Percentiles rank a stretch among this genome's conserved stretches.
Conservation (phyloP, 768 basidiomycete genomes). For the Mycena pura region DNA sequence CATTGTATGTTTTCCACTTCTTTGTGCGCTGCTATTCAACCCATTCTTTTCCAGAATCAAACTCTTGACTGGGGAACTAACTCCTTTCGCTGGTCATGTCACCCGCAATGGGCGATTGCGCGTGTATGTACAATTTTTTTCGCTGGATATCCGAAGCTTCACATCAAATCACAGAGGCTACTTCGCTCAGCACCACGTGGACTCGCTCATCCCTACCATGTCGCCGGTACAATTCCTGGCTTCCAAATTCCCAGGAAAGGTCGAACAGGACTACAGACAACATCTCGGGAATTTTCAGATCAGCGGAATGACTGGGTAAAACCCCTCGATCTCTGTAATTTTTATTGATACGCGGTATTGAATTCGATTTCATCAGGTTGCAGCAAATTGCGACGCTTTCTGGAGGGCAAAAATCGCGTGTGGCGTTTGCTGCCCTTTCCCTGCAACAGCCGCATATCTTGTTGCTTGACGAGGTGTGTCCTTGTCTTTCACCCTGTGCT, state of each 20-base stretch:
- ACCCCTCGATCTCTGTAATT: not conserved
- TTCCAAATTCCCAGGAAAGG: slow-evolving; percentile 90
- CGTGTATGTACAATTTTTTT: slow-evolving; percentile 54
- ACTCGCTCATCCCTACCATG: slow-evolving; percentile 82
- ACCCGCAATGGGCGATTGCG: slow-evolving; percentile 91
- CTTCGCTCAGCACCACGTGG: slow-evolving; percentile 96
- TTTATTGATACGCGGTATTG: not conserved
- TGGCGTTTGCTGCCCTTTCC: slow-evolving; percentile 88
- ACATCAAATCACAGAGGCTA: slow-evolving; percentile 64
- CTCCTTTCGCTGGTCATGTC: slow-evolving; percentile 77
- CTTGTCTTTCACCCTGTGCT: not conserved
- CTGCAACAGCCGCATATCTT: slow-evolving; percentile 91
- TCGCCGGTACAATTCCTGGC: slow-evolving; percentile 95
- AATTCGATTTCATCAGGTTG: slow-evolving; percentile 51
- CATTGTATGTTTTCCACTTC: slow-evolving; percentile 60
- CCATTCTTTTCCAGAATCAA: slow-evolving; percentile 71
- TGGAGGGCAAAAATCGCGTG: slow-evolving; percentile 96
- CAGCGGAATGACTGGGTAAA: slow-evolving; percentile 90
- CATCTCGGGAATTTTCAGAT: slow-evolving; percentile 98
- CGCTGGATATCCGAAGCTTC: not conserved
- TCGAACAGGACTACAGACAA: slow-evolving; percentile 93
- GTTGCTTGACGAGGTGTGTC: slow-evolving; percentile 86
- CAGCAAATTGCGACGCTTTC: slow-evolving; percentile 91
- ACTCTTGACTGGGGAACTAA: slow-evolving; percentile 83
- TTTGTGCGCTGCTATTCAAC: not conserved